Evolutionary conservation across 805 yeast genomes (phyloP).

Genomic region (Priceomyces castillae): DNA sequence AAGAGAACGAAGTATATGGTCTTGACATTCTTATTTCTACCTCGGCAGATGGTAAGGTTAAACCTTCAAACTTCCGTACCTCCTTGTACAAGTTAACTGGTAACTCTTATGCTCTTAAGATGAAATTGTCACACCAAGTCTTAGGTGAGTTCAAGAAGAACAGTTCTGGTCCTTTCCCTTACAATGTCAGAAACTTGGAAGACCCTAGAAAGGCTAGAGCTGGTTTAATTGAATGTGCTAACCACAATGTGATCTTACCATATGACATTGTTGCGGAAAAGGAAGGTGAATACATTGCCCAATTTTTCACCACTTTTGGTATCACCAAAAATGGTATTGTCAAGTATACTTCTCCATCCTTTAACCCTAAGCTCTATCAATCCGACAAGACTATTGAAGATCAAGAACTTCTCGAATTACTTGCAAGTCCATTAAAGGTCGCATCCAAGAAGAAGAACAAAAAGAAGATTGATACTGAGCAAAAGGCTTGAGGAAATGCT

Average conservation of each 20-base stretch:
- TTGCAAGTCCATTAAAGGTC: conserved; percentile 52
- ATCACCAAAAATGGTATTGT: conserved; percentile 70
- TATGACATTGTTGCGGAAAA: conserved; percentile 69
- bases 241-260: conserved; percentile 63
- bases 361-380: conserved; percentile 47
- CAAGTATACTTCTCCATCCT: conserved; percentile 57
- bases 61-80: conserved; percentile 57
- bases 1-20: conserved; percentile 75
- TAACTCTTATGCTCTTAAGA: conserved; percentile 62
- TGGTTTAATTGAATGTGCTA: conserved; percentile 70
- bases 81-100: conserved; percentile 73
- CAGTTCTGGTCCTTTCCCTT: conserved; percentile 62
- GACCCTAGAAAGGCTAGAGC: conserved; percentile 71
- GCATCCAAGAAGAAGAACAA: conserved; percentile 45
- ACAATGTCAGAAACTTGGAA: conserved; percentile 59
- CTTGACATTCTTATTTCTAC: conserved; percentile 67
- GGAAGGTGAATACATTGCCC: conserved; percentile 65
- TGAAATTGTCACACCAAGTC: conserved; percentile 66
- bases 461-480: conserved; percentile 14
- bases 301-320: conserved; percentile 72
- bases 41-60: conserved; percentile 64
- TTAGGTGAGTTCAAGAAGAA: conserved; percentile 66
- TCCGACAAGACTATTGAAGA: conserved; percentile 56
- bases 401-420: conserved; percentile 45
- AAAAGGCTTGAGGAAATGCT: background rate